These are phyloP conservation scores for Kwoniella pini DNA, from an alignment of 768 basidiomycete genomes.

Conservation along the genomic window DNA sequence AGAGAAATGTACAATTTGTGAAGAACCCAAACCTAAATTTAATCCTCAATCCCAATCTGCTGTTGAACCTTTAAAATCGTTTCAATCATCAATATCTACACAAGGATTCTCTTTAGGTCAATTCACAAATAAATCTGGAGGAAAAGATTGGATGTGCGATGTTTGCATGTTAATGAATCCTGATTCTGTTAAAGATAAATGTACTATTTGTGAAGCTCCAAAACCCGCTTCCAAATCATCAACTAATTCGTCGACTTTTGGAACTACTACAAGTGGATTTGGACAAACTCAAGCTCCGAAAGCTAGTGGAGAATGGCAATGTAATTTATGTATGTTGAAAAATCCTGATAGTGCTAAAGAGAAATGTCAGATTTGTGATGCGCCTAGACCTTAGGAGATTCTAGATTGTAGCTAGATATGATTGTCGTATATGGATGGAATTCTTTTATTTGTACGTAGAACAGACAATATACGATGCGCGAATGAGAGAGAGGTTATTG, in stretches of 20 bases:
- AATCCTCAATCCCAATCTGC: neutral
- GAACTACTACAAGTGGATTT: no score
- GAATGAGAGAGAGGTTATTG: no score
- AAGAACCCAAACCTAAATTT: conserved; percentile 43
- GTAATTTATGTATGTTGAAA: conserved; percentile 26
- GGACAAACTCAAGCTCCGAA: no score
- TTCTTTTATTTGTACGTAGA: no score
- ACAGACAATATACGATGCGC: no score
- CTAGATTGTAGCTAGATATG: no score
- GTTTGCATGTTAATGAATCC: conserved; percentile 50
- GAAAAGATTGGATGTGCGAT: conserved; percentile 9
- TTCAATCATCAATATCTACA: neutral
- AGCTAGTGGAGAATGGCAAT: no score
- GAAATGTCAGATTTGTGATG: conserved; percentile 60
- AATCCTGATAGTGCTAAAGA: conserved; percentile 56
- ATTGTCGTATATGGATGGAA: no score
- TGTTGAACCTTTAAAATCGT: neutral
- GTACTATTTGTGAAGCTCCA: conserved; percentile 59
- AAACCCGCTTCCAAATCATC: neutral
- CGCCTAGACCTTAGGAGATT: conserved; percentile 41
- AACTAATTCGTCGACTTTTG: no score
- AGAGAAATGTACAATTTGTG: conserved; percentile 61
- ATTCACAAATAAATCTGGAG: neutral
- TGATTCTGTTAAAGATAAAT: conserved; percentile 57
- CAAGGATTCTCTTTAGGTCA: neutral